phyloP scores from a whole-genome alignment of 2,329 filamentous ascomycete species.

The Diplocarpon mali region DNA sequence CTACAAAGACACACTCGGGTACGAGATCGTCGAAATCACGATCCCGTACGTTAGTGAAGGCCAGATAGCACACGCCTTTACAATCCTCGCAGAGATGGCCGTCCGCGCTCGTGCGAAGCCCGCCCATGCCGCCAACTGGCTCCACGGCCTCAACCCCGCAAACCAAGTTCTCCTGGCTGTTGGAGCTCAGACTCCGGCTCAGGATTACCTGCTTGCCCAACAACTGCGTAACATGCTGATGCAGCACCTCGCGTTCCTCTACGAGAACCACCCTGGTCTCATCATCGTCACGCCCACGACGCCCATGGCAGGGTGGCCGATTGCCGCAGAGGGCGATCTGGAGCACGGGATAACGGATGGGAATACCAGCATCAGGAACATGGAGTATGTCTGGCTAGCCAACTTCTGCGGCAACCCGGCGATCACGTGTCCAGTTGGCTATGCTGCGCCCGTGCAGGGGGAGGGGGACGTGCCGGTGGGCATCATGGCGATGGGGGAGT shows the following conservation, averaged over 20 bases:
- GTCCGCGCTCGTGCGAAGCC: slow-evolving; percentile 30
- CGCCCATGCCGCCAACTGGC: slow-evolving; percentile 29
- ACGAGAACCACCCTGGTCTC: slow-evolving; percentile 58
- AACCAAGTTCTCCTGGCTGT: slow-evolving; percentile 62
- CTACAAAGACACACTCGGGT: slow-evolving; percentile 39
- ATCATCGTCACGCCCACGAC: slow-evolving; percentile 71
- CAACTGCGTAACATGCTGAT: slow-evolving; percentile 67
- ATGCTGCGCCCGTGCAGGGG: slow-evolving; percentile 32
- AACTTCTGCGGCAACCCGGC: slow-evolving; percentile 74
- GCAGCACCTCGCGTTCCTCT: slow-evolving; percentile 65
- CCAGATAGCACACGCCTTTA: slow-evolving; percentile 65
- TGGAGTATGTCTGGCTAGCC: slow-evolving; percentile 78
- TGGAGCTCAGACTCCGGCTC: slow-evolving; percentile 50
- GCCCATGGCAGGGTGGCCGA: slow-evolving; percentile 61
- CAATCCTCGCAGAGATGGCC: slow-evolving; percentile 64
- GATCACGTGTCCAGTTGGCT: slow-evolving; percentile 65
- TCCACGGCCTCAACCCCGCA: slow-evolving; percentile 47
- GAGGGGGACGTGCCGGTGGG: slow-evolving; percentile 51
- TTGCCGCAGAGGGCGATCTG: slow-evolving; percentile 44
- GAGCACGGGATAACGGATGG: slow-evolving; percentile 65
- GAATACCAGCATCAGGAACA: slow-evolving; percentile 61
- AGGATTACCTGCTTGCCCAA: slow-evolving; percentile 63
- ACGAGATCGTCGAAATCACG: slow-evolving; percentile 45
- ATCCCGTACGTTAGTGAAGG: slow-evolving; percentile 59
- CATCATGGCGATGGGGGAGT: slow-evolving; percentile 53